phyloP scores from a whole-genome alignment of 208 protist species.

The Crithidia acanthocephali region DNA sequence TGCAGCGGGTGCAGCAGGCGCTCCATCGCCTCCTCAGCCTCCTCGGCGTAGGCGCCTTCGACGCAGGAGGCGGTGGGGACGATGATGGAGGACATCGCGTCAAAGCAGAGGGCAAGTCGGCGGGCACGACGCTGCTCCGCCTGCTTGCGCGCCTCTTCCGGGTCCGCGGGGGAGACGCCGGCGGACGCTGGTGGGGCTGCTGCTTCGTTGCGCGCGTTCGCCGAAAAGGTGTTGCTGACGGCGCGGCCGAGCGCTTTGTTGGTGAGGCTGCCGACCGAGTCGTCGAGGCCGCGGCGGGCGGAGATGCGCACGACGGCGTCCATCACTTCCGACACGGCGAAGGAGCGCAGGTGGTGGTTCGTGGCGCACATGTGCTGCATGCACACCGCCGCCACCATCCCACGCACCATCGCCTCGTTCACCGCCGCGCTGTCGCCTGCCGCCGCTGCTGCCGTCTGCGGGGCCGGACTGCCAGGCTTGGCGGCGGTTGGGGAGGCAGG shows the following conservation, averaged over 20 bases:
- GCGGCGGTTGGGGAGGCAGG: background rate
- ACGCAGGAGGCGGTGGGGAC: constrained; percentile 35
- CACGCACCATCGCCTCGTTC: constrained; percentile 24
- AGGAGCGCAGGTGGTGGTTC: constrained; percentile 63
- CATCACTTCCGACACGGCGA: constrained; percentile 75
- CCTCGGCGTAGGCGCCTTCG: constrained; percentile 13
- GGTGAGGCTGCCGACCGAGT: background rate
- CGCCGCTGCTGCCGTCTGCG: background rate
- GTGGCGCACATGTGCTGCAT: constrained; percentile 72
- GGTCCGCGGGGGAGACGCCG: constrained; percentile 12
- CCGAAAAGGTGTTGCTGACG: constrained; percentile 12
- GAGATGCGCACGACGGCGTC: constrained; percentile 63
- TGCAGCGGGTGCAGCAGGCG: constrained; percentile 7
- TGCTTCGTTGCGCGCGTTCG: background rate
- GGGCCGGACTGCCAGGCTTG: constrained; percentile 2
- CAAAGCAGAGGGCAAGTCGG: constrained; percentile 56
- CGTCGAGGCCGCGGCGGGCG: constrained; percentile 14
- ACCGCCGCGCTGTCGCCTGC: background rate
- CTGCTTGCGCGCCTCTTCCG: constrained; percentile 14
- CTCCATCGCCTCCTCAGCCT: constrained; percentile 10
- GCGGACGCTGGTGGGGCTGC: background rate
- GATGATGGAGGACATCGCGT: constrained; percentile 63
- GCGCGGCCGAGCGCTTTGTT: constrained; percentile 12
- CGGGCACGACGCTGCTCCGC: constrained; percentile 21
- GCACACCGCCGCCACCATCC: constrained; percentile 58